These are phyloP conservation scores for Cardamine resedifolia DNA, from an alignment of 345 rosid species.

Conservation along the genomic window DNA sequence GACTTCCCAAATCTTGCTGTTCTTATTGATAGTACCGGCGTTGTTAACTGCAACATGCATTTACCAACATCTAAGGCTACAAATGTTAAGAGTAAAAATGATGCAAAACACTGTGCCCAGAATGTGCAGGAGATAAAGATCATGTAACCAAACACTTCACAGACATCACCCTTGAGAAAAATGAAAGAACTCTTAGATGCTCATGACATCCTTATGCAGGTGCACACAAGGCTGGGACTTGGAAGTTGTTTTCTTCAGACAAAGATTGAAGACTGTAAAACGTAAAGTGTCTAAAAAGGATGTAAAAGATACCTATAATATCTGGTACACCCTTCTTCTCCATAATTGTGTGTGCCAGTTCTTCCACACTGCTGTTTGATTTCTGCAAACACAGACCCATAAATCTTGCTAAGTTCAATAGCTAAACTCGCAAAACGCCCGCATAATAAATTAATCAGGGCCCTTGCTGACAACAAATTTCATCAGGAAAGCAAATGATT, in stretches of 20 bases:
- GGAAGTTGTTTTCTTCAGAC: not conserved
- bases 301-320: conserved; percentile 57
- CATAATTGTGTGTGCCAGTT: conserved; percentile 61
- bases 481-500: not conserved
- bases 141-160: conserved; percentile 6
- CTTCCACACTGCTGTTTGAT: conserved; percentile 70
- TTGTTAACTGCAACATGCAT: conserved; percentile 64
- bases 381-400: conserved; percentile 46
- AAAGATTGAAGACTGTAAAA: not conserved
- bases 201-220: not conserved
- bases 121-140: not conserved
- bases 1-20: conserved; percentile 95
- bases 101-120: not conserved
- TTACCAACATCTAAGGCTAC: conserved; percentile 3
- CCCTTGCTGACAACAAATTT: not conserved
- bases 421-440: not conserved
- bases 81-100: not conserved
- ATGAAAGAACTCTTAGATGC: not conserved
- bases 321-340: conserved; percentile 91
- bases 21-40: conserved; percentile 87
- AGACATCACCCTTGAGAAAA: not conserved
- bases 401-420: not conserved
- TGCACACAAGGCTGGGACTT: not conserved
- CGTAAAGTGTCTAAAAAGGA: not conserved
- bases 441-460: not conserved